These are phyloP conservation scores for Metroxylon sagu DNA, from an alignment of 176 grass and related monocot species.

Conservation along the genomic window DNA sequence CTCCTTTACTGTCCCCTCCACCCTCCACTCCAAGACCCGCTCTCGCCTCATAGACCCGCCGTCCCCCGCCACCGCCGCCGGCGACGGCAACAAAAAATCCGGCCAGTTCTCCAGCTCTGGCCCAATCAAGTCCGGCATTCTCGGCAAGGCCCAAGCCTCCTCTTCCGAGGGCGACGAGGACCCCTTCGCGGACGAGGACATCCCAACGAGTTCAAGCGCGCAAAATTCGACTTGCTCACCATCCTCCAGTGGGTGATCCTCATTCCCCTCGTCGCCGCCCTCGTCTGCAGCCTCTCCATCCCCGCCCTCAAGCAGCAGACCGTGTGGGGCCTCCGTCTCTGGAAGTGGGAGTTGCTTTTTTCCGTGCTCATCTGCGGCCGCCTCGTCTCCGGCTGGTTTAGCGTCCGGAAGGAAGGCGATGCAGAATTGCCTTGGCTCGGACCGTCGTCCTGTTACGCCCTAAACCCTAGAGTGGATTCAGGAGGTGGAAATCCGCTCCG, in stretches of 20 bases:
- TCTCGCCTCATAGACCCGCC: slow-evolving; percentile 70
- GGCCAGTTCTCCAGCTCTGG: slow-evolving; percentile 35
- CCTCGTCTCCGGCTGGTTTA: slow-evolving; percentile 81
- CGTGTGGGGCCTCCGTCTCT: slow-evolving; percentile 64
- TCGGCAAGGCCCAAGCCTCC: slow-evolving; percentile 26
- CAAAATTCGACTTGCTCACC: slow-evolving; percentile 32
- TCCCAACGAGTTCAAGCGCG: slow-evolving; percentile 56
- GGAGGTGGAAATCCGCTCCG: no score
- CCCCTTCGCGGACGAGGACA: slow-evolving; percentile 59
- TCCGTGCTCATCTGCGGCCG: slow-evolving; percentile 85
- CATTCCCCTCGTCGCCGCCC: slow-evolving; percentile 59
- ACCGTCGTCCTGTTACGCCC: no score
- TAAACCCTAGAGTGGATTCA: no score
- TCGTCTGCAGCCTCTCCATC: slow-evolving; percentile 57
- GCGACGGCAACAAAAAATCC: not conserved
- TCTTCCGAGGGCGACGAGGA: slow-evolving; percentile 79
- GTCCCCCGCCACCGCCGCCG: slow-evolving; percentile 6
- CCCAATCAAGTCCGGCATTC: slow-evolving; percentile 22
- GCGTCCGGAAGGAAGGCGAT: slow-evolving; percentile 69
- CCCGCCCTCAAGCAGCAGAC: slow-evolving; percentile 25
- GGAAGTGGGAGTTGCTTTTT: slow-evolving; percentile 88
- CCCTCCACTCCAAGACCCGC: slow-evolving; percentile 48
- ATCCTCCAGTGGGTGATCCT: slow-evolving; percentile 67
- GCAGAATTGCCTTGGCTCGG: slow-evolving; percentile 90
- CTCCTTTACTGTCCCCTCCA: slow-evolving; percentile 11